phyloP scores from a whole-genome alignment of 495 filamentous ascomycete species.

The Beverwykella pulmonaria region DNA sequence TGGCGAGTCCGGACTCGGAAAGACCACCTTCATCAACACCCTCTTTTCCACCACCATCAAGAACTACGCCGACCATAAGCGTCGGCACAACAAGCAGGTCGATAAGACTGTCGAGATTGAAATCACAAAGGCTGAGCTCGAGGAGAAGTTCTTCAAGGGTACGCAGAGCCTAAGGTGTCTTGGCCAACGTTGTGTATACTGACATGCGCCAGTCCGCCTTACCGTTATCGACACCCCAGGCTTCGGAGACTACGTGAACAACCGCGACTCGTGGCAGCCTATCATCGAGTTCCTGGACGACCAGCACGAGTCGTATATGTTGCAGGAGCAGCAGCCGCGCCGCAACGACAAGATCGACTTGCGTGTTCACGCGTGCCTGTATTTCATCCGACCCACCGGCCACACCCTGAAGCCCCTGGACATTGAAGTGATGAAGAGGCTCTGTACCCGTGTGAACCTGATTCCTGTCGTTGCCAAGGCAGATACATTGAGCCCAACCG shows the following conservation, averaged over 20 bases:
- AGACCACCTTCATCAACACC: conserved; percentile 99
- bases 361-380: conserved; percentile 95
- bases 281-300: conserved; percentile 99
- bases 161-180: conserved; percentile 31
- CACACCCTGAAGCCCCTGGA: conserved; percentile 98
- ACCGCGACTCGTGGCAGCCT: conserved; percentile 98
- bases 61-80: conserved; percentile 99
- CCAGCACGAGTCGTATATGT: conserved; percentile 99
- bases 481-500: conserved; percentile 90
- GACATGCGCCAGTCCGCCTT: conserved; percentile 71
- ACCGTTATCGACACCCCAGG: conserved; percentile 99
- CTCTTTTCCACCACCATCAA: conserved; percentile 99
- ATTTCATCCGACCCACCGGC: conserved; percentile 98
- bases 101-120: conserved; percentile 99
- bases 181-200: conserved; percentile 33
- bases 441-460: conserved; percentile 95
- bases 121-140: conserved; percentile 98
- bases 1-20: conserved; percentile 97
- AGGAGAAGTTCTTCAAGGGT: conserved; percentile 99
- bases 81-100: conserved; percentile 96
- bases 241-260: conserved; percentile 99
- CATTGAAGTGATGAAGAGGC: conserved; percentile 99
- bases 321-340: conserved; percentile 98
- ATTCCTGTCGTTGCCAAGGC: conserved; percentile 99
- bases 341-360: conserved; percentile 98